Percentiles rank a stretch among this genome's conserved stretches.
phyloP scores from a whole-genome alignment of 176 grass and related monocot genomes.

The Elaeis guineensis region DNA sequence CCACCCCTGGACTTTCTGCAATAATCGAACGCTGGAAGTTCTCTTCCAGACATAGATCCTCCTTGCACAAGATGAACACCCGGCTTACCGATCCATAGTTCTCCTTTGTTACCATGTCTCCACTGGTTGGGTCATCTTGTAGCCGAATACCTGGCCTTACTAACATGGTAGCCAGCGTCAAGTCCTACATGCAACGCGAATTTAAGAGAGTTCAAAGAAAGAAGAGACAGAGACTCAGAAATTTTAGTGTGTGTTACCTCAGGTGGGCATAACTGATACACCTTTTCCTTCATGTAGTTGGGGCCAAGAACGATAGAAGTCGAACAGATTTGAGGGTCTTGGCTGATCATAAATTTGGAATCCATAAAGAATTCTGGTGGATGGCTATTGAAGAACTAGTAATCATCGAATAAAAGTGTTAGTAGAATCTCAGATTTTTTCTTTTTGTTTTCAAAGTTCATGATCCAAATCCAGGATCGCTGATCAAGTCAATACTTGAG shows the following conservation, averaged over 20 bases:
- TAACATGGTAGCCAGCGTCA: conserved; percentile 16
- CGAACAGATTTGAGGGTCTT: not conserved
- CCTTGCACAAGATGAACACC: conserved; percentile 14
- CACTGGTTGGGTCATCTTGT: not conserved
- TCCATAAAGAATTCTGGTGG: not conserved
- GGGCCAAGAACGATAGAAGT: not conserved
- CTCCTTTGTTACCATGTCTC: not conserved
- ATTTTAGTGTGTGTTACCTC: conserved; percentile 5
- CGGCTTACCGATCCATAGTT: not conserved
- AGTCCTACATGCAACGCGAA: conserved; percentile 11
- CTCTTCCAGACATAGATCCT: conserved; percentile 11
- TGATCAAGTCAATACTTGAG: no score
- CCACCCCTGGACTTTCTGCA: conserved; percentile 14
- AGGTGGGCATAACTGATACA: conserved; percentile 30
- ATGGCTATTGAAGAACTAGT: not conserved
- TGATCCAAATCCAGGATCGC: no score
- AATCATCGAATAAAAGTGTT: not conserved
- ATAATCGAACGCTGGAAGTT: conserved; percentile 17
- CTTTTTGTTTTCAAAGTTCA: no score
- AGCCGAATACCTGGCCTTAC: not conserved
- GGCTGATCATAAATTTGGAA: not conserved
- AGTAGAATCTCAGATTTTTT: not conserved
- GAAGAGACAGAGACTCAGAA: not conserved
- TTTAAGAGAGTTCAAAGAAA: not conserved
- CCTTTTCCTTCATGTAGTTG: conserved; percentile 12